Evolutionary conservation across 179 eudicot genomes (phyloP).

Genomic region (Silene noctiflora): DNA sequence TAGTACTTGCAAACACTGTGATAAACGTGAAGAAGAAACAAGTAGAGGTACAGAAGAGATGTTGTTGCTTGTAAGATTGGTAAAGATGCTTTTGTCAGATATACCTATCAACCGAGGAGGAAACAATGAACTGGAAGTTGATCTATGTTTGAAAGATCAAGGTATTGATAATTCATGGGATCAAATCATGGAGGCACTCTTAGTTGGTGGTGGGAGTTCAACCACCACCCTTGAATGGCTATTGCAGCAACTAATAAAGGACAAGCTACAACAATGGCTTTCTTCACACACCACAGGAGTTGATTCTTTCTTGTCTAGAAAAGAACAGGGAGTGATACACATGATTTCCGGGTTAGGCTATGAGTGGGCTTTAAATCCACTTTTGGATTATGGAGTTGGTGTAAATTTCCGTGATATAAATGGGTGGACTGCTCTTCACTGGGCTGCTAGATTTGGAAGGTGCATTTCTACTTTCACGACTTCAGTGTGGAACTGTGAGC

Average conservation of each 20-base stretch:
- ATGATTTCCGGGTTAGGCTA: constrained; percentile 86
- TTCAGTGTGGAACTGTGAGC: not conserved
- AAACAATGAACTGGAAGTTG: constrained; percentile 30
- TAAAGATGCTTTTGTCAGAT: constrained; percentile 58
- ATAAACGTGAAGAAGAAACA: constrained; percentile 37
- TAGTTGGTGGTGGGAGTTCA: constrained; percentile 49
- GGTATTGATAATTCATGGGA: constrained; percentile 52
- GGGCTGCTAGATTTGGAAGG: constrained; percentile 99
- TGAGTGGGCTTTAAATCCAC: constrained; percentile 81
- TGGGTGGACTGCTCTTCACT: constrained; percentile 98
- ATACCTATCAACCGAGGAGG: constrained; percentile 39
- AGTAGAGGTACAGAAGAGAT: constrained; percentile 59
- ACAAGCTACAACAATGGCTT: constrained; percentile 77
- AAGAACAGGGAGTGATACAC: constrained; percentile 89
- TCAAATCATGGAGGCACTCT: constrained; percentile 54
- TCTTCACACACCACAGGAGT: constrained; percentile 34
- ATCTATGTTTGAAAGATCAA: constrained; percentile 34
- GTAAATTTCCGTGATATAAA: constrained; percentile 81
- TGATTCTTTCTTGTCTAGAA: constrained; percentile 64
- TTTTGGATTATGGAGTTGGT: constrained; percentile 66
- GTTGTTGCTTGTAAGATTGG: constrained; percentile 68
- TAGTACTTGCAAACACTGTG: constrained; percentile 28
- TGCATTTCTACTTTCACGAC: constrained; percentile 21
- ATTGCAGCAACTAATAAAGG: constrained; percentile 69
- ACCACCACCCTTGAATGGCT: constrained; percentile 67